A percentile compares a stretch with the other conserved stretches of the same genome.
Conservation (phyloP, 2,329 filamentous ascomycete species). For the Coniella vitis region DNA sequence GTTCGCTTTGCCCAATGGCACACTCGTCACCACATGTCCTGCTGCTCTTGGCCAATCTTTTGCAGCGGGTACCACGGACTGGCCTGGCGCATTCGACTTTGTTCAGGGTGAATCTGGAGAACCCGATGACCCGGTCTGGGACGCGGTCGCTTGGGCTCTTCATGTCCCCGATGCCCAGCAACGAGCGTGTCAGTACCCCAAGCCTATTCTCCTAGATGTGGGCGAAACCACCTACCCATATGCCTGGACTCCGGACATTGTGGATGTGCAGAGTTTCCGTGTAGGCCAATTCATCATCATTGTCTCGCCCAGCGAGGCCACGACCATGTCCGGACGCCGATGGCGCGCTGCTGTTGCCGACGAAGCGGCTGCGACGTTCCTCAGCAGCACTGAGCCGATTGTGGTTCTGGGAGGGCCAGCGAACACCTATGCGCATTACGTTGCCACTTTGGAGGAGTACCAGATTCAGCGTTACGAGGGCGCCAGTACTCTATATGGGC, state of each 20-base stretch:
- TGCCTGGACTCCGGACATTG: conserved; percentile 79
- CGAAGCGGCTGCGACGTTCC: conserved; percentile 37
- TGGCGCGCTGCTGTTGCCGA: conserved; percentile 67
- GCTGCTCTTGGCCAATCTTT: conserved; percentile 86
- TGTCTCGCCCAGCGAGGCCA: conserved; percentile 79
- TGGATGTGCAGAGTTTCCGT: conserved; percentile 77
- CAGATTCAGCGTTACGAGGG: conserved; percentile 85
- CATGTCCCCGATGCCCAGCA: conserved; percentile 64
- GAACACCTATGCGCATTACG: conserved; percentile 66
- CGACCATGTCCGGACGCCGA: conserved; percentile 82
- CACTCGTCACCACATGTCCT: conserved; percentile 66
- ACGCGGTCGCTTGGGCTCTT: conserved; percentile 62
- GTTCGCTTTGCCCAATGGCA: conserved; percentile 68
- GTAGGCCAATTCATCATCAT: conserved; percentile 81
- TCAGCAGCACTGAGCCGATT: conserved; percentile 45
- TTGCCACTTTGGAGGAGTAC: conserved; percentile 40
- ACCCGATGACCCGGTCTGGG: conserved; percentile 74
- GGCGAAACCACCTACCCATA: conserved; percentile 71
- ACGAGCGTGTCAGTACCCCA: conserved; percentile 67
- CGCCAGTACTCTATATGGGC: conserved; percentile 85
- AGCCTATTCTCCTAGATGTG: conserved; percentile 80
- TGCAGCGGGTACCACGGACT: conserved; percentile 82
- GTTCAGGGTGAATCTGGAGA: conserved; percentile 70
- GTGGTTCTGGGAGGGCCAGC: conserved; percentile 82
- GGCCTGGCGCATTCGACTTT: conserved; percentile 84